A percentile compares a stretch with the other conserved stretches of the same genome.
Conservation (phyloP, 2,329 filamentous ascomycete genomes). For the Botrytis porri region DNA sequence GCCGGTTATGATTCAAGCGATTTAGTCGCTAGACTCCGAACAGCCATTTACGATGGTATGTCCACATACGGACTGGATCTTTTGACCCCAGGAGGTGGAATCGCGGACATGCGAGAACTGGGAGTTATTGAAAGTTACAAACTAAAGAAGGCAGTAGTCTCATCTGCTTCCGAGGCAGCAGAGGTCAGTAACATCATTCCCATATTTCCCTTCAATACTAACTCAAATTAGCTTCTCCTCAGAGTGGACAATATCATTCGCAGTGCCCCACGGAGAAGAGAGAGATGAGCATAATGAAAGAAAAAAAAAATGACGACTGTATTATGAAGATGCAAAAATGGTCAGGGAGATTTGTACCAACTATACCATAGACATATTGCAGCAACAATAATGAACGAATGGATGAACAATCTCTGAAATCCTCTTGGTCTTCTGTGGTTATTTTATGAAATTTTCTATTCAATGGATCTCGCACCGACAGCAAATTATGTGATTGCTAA, state of each 20-base stretch:
- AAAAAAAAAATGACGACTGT: slow-evolving; percentile 29
- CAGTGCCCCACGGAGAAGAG: slow-evolving; percentile 78
- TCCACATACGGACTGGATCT: slow-evolving; percentile 89
- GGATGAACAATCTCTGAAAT: slow-evolving; percentile 18
- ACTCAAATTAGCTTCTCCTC: slow-evolving; percentile 66
- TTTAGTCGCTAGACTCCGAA: slow-evolving; percentile 84
- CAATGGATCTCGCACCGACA: too few relatives aligned
- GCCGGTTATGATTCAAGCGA: slow-evolving; percentile 95
- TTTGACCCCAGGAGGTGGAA: slow-evolving; percentile 82
- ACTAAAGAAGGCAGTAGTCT: slow-evolving; percentile 96
- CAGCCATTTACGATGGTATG: slow-evolving; percentile 92
- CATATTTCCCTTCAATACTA: slow-evolving; percentile 32
- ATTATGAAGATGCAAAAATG: slow-evolving; percentile 33
- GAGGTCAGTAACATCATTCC: slow-evolving; percentile 61
- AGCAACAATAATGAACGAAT: slow-evolving; percentile 26
- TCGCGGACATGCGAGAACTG: slow-evolving; percentile 91
- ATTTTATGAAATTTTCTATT: neutral
- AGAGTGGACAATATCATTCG: slow-evolving; percentile 98
- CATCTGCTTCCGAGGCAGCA: slow-evolving; percentile 90
- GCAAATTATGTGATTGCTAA: neutral
- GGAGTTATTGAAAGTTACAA: slow-evolving; percentile 99
- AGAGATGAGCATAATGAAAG: slow-evolving; percentile 57
- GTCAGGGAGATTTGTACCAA: slow-evolving; percentile 34
- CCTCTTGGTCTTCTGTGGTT: neutral
- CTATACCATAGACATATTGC: slow-evolving; percentile 39